Percentiles rank a stretch among this genome's conserved stretches.
Conservation (phyloP, 2,329 filamentous ascomycete genomes). For the Ophiostoma quercus region DNA sequence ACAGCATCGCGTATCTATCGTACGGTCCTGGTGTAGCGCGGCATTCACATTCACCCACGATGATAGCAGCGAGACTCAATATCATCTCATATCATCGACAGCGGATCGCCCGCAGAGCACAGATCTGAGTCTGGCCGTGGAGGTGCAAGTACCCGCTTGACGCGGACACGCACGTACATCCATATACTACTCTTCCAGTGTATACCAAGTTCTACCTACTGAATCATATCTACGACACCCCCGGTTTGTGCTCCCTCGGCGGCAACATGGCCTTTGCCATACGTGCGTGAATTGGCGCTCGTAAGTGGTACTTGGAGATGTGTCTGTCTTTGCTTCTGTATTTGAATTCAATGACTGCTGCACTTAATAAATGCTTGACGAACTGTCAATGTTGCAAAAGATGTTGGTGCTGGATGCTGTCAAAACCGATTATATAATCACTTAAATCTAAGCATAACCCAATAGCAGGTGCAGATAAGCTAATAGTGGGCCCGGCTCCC, state of each 20-base stretch:
- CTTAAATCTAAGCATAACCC: background rate
- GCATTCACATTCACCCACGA: background rate
- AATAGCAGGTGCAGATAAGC: too few relatives aligned
- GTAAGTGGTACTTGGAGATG: background rate
- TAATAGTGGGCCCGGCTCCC: slow-evolving; percentile 2
- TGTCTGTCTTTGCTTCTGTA: background rate
- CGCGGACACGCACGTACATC: background rate
- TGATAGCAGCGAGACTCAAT: too few relatives aligned
- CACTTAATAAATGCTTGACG: too few relatives aligned
- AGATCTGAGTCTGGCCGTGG: background rate
- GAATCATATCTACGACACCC: background rate
- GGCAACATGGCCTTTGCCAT: slow-evolving; percentile 8
- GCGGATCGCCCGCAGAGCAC: background rate
- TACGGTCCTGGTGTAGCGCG: background rate
- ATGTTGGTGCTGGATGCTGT: background rate
- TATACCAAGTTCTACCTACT: background rate
- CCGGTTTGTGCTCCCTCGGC: slow-evolving; percentile 10
- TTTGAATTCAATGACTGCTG: background rate
- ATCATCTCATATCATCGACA: background rate
- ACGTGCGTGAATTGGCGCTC: slow-evolving; percentile 4
- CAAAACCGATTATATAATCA: background rate
- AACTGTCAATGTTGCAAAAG: background rate
- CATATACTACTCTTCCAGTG: background rate
- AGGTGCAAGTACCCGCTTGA: background rate
- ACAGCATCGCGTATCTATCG: slow-evolving; percentile 11